These are phyloP conservation scores for Phytophthora fragariaefolia DNA, from an alignment of 352 stramenopile genomes.

Conservation along the genomic window DNA sequence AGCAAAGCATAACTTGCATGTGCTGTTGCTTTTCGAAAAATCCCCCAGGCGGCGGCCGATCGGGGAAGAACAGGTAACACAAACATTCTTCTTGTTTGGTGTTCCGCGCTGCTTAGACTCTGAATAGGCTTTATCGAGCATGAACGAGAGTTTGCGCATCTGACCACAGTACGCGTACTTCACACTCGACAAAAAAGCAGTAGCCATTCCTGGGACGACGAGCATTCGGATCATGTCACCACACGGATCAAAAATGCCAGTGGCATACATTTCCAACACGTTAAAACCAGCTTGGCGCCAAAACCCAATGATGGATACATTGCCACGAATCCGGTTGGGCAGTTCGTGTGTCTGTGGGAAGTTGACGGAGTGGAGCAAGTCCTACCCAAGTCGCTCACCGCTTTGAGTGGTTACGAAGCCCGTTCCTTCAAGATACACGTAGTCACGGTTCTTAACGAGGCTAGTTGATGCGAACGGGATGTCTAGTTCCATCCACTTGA, in stretches of 20 bases:
- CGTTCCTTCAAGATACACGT: slow-evolving; percentile 38
- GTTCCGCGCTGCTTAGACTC: neutral
- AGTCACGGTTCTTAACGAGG: slow-evolving; percentile 40
- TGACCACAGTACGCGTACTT: neutral
- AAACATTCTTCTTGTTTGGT: neutral
- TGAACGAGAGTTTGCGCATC: neutral
- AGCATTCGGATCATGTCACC: slow-evolving; percentile 1
- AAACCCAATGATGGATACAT: neutral
- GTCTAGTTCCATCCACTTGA: slow-evolving; percentile 6
- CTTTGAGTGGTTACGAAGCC: neutral
- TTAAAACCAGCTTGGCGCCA: neutral
- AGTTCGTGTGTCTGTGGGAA: neutral
- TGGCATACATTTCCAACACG: neutral
- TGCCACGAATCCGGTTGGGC: neutral
- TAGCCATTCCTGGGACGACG: neutral
- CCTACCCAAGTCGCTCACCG: neutral
- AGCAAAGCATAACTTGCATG: neutral
- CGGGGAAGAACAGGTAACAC: neutral
- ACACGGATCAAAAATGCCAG: neutral
- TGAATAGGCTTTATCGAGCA: neutral
- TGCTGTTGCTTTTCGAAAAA: neutral
- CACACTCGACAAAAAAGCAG: neutral
- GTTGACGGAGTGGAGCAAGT: neutral
- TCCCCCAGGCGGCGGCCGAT: neutral
- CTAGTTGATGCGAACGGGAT: slow-evolving; percentile 8